phyloP scores from a whole-genome alignment of 1,284 basidiomycete species.

The Coriolopsis trogii region DNA sequence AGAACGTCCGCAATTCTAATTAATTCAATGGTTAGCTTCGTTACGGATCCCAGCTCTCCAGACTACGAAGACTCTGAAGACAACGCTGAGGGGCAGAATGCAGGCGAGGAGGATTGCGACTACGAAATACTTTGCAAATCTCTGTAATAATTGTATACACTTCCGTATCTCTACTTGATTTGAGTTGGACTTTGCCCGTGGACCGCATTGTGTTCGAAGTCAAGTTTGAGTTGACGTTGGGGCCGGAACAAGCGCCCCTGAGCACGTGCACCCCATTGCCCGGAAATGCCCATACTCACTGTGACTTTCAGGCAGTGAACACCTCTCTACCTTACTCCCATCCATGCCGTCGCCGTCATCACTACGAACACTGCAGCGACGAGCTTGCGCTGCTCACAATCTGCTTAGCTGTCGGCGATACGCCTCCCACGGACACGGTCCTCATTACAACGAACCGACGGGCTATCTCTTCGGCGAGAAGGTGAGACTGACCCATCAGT shows the following conservation, averaged over 20 bases:
- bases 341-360: slow-evolving; percentile 40
- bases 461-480: slow-evolving; percentile 90
- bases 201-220: neutral
- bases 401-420: slow-evolving; percentile 41
- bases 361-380: slow-evolving; percentile 34
- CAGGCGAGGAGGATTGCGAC: slow-evolving; percentile 43
- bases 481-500: no score
- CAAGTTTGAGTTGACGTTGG: neutral
- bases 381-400: slow-evolving; percentile 22
- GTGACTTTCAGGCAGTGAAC: neutral
- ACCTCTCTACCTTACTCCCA: slow-evolving; percentile 15
- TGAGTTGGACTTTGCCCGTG: no score
- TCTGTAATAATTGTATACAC: slow-evolving; percentile 14
- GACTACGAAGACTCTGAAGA: slow-evolving; percentile 36
- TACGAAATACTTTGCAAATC: slow-evolving; percentile 59
- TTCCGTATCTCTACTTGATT: no score
- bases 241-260: neutral
- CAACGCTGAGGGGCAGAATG: slow-evolving; percentile 33
- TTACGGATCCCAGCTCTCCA: slow-evolving; percentile 55
- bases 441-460: slow-evolving; percentile 86
- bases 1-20: no score
- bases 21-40: slow-evolving; percentile 60
- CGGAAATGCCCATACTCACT: neutral
- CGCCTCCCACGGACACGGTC: slow-evolving; percentile 73
- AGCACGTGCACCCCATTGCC: neutral